Base-by-base conservation (phyloP, 176 grass and related monocot genomes). In the Neostapfia colusana region DNA sequence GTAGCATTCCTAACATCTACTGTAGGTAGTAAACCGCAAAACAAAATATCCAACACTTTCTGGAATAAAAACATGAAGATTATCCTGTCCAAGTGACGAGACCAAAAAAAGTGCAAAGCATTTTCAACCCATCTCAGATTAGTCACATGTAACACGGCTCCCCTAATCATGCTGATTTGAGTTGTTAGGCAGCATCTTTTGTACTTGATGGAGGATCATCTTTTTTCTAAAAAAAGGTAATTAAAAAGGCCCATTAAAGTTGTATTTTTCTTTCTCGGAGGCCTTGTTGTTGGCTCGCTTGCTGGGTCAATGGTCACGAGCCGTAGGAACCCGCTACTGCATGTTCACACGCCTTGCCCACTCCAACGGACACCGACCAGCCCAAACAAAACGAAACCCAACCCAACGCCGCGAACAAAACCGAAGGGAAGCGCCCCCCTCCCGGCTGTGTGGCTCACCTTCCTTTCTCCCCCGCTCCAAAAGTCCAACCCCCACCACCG, bases 401-500 rank as follows among this genome's bases (percentile, higher is more conserved):
- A 27, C 66, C 12, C 31, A 76, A 23, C 10, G 0, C 18, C 44
- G 27, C 56, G 26, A 40, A 84, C 45, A 50, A 85, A 76, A 70
- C 55, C 61, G 58, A 28, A 49, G 41, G 10, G 45, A 65, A 45
- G 74, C 60, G 25, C 58, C 37, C 24, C 18, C n/a, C 44, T 8
- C 11, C 77, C 44, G 23, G 18, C 67, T 84, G 72, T 78, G 89
- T 78, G 81, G 76, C 72, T 85, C 77, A 62, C 48, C 88, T 78
- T 38, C 76, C 54, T 42, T 73, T 79, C 61, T 44, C 45, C 68
- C 55, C 72, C 20, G 36, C 44, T 39, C 15, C 24, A 42, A 31
- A n/a, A n/a, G n/a, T n/a, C 38, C 23, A n/a, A n/a, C 9, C 66
- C 28, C 46, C 44, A 76, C 55, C 50, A 31, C 16, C 65, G 7